phyloP scores from a whole-genome alignment of 768 basidiomycete genomes.

The Omphalotus guepiniiformis region DNA sequence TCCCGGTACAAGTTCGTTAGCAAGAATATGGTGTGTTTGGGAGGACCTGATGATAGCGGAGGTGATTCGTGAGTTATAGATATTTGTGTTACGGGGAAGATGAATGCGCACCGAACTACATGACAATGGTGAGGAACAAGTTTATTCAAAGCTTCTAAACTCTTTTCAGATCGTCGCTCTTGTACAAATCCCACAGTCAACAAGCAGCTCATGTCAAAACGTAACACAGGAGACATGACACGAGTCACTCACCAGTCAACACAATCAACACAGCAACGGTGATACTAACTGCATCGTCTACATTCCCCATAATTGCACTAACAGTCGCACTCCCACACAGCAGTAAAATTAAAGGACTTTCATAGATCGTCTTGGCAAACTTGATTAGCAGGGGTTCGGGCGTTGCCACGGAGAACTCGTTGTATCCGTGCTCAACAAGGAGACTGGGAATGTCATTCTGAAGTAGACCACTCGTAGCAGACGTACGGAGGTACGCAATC shows the following conservation, averaged over 20 bases:
- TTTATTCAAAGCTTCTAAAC: conserved; percentile 91
- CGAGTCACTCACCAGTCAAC: conserved; percentile 71
- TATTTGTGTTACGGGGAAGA: conserved; percentile 17
- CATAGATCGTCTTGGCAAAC: conserved; percentile 94
- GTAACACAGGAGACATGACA: not conserved
- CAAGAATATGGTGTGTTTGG: conserved; percentile 74
- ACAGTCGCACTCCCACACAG: conserved; percentile 87
- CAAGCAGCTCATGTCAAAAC: conserved; percentile 14
- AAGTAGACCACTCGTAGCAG: conserved; percentile 57
- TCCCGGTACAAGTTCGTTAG: conserved; percentile 95
- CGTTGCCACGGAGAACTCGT: conserved; percentile 86
- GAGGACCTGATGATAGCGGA: conserved; percentile 18
- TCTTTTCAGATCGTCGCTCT: conserved; percentile 91
- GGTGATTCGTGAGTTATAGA: not conserved
- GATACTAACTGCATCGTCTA: conserved; percentile 93
- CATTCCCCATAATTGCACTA: conserved; percentile 91
- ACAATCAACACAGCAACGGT: conserved; percentile 90
- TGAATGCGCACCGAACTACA: conserved; percentile 56
- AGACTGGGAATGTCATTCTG: conserved; percentile 58
- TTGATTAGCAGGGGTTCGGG: conserved; percentile 81
- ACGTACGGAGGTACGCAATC: conserved; percentile 64
- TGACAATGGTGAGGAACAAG: conserved; percentile 97
- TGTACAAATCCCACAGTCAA: conserved; percentile 85
- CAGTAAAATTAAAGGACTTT: conserved; percentile 87
- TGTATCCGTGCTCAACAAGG: conserved; percentile 74